Percentiles rank a stretch among this genome's conserved stretches.
These are phyloP conservation scores for Pythium apleroticum DNA, from an alignment of 352 stramenopile species.

Conservation along the genomic window DNA sequence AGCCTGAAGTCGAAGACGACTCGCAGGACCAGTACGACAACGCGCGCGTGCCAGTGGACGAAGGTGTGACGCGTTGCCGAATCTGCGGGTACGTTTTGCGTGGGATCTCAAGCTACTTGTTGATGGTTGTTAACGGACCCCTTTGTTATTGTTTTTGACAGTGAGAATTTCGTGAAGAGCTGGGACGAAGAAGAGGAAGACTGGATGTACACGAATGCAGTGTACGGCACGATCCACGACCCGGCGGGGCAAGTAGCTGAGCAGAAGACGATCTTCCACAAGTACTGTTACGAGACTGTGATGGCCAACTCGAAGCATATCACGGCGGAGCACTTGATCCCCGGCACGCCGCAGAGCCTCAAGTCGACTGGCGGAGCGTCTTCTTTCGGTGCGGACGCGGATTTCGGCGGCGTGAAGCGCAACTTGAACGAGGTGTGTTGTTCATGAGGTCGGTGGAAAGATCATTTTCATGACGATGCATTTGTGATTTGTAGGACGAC, in stretches of 20 bases:
- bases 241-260: slow-evolving; percentile 34
- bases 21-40: slow-evolving; percentile 63
- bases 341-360: slow-evolving; percentile 37
- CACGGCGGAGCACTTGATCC: slow-evolving; percentile 71
- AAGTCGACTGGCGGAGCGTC: slow-evolving; percentile 30
- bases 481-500: slow-evolving; percentile 28
- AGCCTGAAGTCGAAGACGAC: slow-evolving; percentile 51
- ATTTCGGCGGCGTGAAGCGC: slow-evolving; percentile 46
- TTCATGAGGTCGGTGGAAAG: neutral
- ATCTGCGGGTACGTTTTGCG: slow-evolving; percentile 67
- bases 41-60: slow-evolving; percentile 73
- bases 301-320: slow-evolving; percentile 83
- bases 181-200: slow-evolving; percentile 90
- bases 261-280: slow-evolving; percentile 86
- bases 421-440: slow-evolving; percentile 40
- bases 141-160: slow-evolving; percentile 20
- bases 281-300: slow-evolving; percentile 88
- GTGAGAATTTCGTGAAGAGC: slow-evolving; percentile 77
- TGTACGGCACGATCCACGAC: slow-evolving; percentile 75
- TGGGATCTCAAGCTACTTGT: neutral
- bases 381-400: slow-evolving; percentile 24
- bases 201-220: slow-evolving; percentile 90
- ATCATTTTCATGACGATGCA: neutral
- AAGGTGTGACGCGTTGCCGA: slow-evolving; percentile 73
- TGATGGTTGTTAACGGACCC: neutral